Conservation (phyloP, 352 stramenopile genomes). For the Phytophthora pini region DNA sequence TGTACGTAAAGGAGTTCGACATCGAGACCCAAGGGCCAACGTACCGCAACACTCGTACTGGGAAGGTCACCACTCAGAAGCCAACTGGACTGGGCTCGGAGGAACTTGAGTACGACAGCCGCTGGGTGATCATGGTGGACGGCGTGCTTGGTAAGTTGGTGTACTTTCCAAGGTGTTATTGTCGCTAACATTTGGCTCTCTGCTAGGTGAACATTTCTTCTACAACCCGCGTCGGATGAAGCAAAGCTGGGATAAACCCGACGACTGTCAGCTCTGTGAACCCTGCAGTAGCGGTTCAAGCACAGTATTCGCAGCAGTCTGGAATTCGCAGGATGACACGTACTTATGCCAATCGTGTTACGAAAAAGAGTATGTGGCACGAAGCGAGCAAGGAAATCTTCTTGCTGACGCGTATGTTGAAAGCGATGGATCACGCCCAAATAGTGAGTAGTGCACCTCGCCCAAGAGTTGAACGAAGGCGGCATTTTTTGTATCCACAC, state of each 20-base stretch:
- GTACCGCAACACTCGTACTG: slow-evolving; percentile 66
- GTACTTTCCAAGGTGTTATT: slow-evolving; percentile 9
- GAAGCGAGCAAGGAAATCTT: slow-evolving; percentile 18
- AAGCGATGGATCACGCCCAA: slow-evolving; percentile 60
- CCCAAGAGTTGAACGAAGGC: background rate
- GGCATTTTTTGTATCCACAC: too few species aligned
- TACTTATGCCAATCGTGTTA: slow-evolving; percentile 63
- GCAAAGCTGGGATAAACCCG: slow-evolving; percentile 64
- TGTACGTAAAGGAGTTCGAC: slow-evolving; percentile 73
- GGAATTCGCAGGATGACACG: slow-evolving; percentile 48
- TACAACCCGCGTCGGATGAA: slow-evolving; percentile 66
- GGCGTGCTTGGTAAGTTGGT: slow-evolving; percentile 42
- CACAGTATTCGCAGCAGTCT: slow-evolving; percentile 55
- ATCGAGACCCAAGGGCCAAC: slow-evolving; percentile 34
- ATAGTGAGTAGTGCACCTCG: slow-evolving; percentile 17
- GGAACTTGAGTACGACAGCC: slow-evolving; percentile 63
- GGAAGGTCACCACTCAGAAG: slow-evolving; percentile 46
- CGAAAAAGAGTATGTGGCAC: slow-evolving; percentile 31
- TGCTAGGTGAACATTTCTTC: slow-evolving; percentile 64
- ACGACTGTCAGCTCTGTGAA: slow-evolving; percentile 57
- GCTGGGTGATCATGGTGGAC: slow-evolving; percentile 68
- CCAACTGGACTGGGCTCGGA: slow-evolving; percentile 58
- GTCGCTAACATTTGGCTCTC: slow-evolving; percentile 19
- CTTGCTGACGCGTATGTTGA: slow-evolving; percentile 39
- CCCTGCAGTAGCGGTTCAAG: slow-evolving; percentile 27